A percentile compares a stretch with the other conserved stretches of the same genome.
These are phyloP conservation scores for Leishmania martiniquensis DNA, from an alignment of 208 protist species.

Conservation along the genomic window DNA sequence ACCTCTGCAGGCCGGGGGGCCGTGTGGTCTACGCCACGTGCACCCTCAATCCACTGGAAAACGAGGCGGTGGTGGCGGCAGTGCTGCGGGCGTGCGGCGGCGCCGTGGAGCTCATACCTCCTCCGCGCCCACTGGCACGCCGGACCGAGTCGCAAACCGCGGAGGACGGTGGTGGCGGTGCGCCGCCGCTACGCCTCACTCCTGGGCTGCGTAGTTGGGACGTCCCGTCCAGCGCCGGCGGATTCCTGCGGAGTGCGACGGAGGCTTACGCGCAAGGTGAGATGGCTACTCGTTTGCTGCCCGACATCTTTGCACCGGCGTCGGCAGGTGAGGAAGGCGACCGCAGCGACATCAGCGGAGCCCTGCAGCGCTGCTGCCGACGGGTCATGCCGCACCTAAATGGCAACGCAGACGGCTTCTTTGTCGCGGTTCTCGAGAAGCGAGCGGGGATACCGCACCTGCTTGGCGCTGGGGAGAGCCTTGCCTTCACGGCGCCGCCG, in stretches of 20 bases:
- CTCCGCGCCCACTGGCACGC: conserved; percentile 16
- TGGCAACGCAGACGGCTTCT: conserved; percentile 76
- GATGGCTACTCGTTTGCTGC: conserved; percentile 4
- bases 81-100: conserved; percentile 51
- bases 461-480: neutral
- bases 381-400: conserved; percentile 78
- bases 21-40: conserved; percentile 96
- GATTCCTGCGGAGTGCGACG: conserved; percentile 43
- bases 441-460: neutral
- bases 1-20: conserved; percentile 72
- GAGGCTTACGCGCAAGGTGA: conserved; percentile 53
- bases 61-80: conserved; percentile 94
- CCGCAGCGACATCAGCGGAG: conserved; percentile 4
- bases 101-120: conserved; percentile 49
- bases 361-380: conserved; percentile 48
- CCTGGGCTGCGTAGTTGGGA: conserved; percentile 55
- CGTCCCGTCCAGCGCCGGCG: conserved; percentile 64
- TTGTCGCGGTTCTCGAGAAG: conserved; percentile 61
- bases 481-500: neutral
- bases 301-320: conserved; percentile 45
- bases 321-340: neutral
- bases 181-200: conserved; percentile 29
- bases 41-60: conserved; percentile 96
- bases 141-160: neutral
- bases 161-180: neutral